phyloP scores from a whole-genome alignment of 768 basidiomycete genomes.

The Mycena polygramma region DNA sequence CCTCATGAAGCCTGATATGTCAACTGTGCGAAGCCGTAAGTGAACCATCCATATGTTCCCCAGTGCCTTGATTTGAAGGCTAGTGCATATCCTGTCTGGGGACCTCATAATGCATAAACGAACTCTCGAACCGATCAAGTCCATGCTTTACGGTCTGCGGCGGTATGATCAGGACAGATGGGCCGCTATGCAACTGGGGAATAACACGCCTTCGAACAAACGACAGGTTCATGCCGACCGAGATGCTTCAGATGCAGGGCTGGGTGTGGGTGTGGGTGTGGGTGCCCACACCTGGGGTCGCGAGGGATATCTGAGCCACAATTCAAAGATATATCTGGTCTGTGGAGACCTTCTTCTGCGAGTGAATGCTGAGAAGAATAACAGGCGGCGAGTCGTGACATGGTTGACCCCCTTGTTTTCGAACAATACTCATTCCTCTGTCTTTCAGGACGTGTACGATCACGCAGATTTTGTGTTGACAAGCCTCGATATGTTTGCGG shows the following conservation, averaged over 20 bases:
- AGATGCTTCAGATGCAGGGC: slow-evolving; percentile 15
- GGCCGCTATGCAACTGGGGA: slow-evolving; percentile 52
- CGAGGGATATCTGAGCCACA: slow-evolving; percentile 76
- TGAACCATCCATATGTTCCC: slow-evolving; percentile 14
- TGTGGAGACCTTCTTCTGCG: slow-evolving; percentile 32
- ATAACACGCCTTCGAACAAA: slow-evolving; percentile 18
- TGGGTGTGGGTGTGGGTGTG: slow-evolving; percentile 12
- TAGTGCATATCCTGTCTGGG: slow-evolving; percentile 84
- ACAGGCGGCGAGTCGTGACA: slow-evolving; percentile 57
- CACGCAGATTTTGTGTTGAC: slow-evolving; percentile 81
- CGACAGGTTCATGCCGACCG: slow-evolving; percentile 43
- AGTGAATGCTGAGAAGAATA: background rate
- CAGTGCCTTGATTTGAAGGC: background rate
- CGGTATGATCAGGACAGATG: slow-evolving; percentile 79
- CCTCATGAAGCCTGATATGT: slow-evolving; percentile 71
- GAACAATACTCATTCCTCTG: no score
- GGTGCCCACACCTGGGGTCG: slow-evolving; percentile 35
- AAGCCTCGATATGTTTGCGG: slow-evolving; percentile 80
- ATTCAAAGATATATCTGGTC: slow-evolving; percentile 77
- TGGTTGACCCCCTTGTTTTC: no score
- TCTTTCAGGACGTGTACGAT: slow-evolving; percentile 76
- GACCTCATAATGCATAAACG: slow-evolving; percentile 82
- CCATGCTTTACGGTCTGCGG: slow-evolving; percentile 75
- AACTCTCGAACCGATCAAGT: slow-evolving; percentile 79
- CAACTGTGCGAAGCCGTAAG: slow-evolving; percentile 71